phyloP scores from a whole-genome alignment of 495 filamentous ascomycete species.

The Annulohypoxylon maeteangense region DNA sequence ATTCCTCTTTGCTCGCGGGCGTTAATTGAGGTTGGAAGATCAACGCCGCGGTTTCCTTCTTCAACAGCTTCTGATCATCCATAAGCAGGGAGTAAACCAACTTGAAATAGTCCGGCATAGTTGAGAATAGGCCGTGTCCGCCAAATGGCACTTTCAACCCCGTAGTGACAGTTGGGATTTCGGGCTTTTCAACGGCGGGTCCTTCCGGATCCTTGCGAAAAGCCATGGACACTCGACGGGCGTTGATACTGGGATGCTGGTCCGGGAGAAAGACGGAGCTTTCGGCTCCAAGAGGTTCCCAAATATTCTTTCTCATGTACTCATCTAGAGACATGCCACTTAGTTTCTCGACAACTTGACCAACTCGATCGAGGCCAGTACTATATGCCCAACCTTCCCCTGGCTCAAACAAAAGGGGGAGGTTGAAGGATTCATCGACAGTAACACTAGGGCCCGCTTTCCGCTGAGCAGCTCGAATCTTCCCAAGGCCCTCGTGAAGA shows the following conservation, averaged over 20 bases:
- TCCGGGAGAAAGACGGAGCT: conserved; percentile 48
- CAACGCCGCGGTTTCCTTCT: conserved; percentile 34
- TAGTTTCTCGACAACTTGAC: conserved; percentile 45
- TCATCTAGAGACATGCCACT: conserved; percentile 42
- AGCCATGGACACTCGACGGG: conserved; percentile 36
- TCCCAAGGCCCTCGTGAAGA: conserved; percentile 37
- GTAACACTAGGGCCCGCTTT: not conserved
- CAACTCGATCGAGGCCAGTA: conserved; percentile 50
- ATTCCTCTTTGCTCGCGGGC: conserved; percentile 24
- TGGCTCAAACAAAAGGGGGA: conserved; percentile 52
- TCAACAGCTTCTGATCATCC: conserved; percentile 49
- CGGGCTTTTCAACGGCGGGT: conserved; percentile 18
- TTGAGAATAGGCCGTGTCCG: conserved; percentile 47
- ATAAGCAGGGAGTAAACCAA: conserved; percentile 43
- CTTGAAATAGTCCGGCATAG: conserved; percentile 44
- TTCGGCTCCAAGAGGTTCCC: conserved; percentile 32
- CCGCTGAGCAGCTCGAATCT: conserved; percentile 22
- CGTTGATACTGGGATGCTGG: not conserved
- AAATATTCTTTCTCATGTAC: conserved; percentile 45
- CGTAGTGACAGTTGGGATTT: conserved; percentile 28
- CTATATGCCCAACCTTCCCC: conserved; percentile 53
- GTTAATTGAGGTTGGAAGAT: conserved; percentile 49
- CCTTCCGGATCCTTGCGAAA: conserved; percentile 28
- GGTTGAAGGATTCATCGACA: conserved; percentile 42
- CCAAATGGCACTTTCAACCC: conserved; percentile 33